A percentile compares a stretch with the other conserved stretches of the same genome.
phyloP scores from a whole-genome alignment of 228 moss, liverwort and hornwort species.

The Sphagnum magellanicum region DNA sequence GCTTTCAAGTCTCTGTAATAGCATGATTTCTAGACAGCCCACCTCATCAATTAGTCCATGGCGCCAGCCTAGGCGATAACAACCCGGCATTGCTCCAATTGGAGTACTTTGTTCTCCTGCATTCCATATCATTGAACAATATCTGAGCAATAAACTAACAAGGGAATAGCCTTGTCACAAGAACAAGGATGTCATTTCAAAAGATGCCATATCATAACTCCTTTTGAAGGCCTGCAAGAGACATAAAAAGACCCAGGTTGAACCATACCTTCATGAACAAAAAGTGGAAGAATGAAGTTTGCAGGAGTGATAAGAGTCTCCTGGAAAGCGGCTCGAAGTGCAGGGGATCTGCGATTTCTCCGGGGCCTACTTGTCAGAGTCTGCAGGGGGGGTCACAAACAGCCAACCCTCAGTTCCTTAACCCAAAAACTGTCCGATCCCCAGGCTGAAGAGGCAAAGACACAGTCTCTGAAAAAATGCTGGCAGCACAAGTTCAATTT shows the following conservation, averaged over 20 bases:
- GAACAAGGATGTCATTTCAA: no score
- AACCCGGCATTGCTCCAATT: constrained; percentile 98
- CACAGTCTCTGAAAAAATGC: neutral
- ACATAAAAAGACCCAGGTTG: neutral
- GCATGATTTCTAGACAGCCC: neutral
- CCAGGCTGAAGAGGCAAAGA: neutral
- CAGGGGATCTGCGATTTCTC: constrained; percentile 81
- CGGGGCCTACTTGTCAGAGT: constrained; percentile 79
- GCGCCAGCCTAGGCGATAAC: constrained; percentile 91
- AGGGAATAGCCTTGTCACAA: no score
- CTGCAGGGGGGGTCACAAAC: constrained; percentile 22
- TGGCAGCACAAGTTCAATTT: neutral
- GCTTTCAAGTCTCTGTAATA: neutral
- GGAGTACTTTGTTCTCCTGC: constrained; percentile 74
- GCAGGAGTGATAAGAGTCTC: constrained; percentile 82
- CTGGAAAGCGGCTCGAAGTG: constrained; percentile 88
- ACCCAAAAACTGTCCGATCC: no score
- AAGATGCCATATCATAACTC: no score
- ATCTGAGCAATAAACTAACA: no score
- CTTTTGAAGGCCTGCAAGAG: no score
- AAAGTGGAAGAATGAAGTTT: constrained; percentile 92
- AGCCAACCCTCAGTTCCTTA: neutral
- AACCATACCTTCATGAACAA: constrained; percentile 84
- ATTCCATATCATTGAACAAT: neutral
- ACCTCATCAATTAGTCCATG: constrained; percentile 96